phyloP scores from a whole-genome alignment of 306 rosid species.

The Medicago ruthenica region DNA sequence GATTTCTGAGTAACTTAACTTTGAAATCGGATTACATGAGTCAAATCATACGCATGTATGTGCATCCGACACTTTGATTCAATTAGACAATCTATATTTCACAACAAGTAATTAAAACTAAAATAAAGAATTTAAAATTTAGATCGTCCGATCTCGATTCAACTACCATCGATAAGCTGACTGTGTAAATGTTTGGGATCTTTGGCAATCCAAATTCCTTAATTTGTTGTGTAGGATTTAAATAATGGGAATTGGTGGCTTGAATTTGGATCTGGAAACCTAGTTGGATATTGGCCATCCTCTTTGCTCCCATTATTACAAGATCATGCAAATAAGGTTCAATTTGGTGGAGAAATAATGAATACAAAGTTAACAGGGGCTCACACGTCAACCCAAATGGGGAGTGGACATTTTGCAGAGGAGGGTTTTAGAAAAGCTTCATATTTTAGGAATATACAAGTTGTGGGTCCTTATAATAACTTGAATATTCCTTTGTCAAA shows the following conservation, averaged over 20 bases:
- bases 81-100: too few relatives aligned
- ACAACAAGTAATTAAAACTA: too few relatives aligned
- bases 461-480: slow-evolving; percentile 80
- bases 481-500: slow-evolving; percentile 64
- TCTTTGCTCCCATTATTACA: slow-evolving; percentile 72
- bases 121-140: too few relatives aligned
- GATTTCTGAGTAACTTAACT: too few relatives aligned
- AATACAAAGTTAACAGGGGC: slow-evolving; percentile 61
- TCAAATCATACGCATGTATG: too few relatives aligned
- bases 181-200: too few relatives aligned
- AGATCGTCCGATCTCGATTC: too few relatives aligned
- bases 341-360: slow-evolving; percentile 87
- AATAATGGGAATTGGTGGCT: slow-evolving; percentile 94
- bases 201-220: too few relatives aligned
- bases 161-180: too few relatives aligned
- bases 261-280: slow-evolving; percentile 63
- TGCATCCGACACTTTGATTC: too few relatives aligned
- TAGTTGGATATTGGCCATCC: slow-evolving; percentile 93
- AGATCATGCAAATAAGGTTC: slow-evolving; percentile 79
- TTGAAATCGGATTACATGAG: too few relatives aligned
- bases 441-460: slow-evolving; percentile 73
- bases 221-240: slow-evolving; percentile 62
- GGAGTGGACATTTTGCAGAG: slow-evolving; percentile 83
- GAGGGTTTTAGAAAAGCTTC: slow-evolving; percentile 88
- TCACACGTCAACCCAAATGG: slow-evolving; percentile 90